Evolutionary conservation across 345 rosid genomes (phyloP).

Genomic region (Pugionium dolabratum): DNA sequence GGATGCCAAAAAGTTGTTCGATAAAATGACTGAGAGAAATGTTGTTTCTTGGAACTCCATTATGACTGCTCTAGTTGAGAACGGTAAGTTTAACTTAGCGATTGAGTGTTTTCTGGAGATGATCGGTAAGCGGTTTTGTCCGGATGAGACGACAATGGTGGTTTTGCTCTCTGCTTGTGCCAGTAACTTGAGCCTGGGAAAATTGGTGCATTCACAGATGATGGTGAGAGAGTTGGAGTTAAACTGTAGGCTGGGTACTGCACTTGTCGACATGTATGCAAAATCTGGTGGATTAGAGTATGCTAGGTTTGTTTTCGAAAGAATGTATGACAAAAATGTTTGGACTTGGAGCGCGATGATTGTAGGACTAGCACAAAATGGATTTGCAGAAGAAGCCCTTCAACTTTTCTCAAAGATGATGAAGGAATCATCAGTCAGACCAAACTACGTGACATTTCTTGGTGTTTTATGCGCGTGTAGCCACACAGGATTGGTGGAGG

Average conservation of each 20-base stretch:
- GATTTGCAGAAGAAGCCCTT: conserved; percentile 65
- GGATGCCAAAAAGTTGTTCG: conserved; percentile 66
- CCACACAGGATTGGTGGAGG: conserved; percentile 71
- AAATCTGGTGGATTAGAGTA: conserved; percentile 61
- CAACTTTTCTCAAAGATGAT: conserved; percentile 55
- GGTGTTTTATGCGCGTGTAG: conserved; percentile 87
- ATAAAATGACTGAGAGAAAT: conserved; percentile 62
- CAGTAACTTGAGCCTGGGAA: conserved; percentile 72
- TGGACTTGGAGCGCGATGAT: conserved; percentile 99
- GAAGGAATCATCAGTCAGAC: conserved; percentile 45
- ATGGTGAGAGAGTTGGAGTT: conserved; percentile 55
- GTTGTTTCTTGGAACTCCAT: conserved; percentile 82
- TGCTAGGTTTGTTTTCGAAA: conserved; percentile 55
- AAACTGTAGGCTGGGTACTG: conserved; percentile 70
- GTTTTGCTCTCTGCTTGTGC: conserved; percentile 59
- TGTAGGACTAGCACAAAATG: conserved; percentile 76
- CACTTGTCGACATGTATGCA: conserved; percentile 79
- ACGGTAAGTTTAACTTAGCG: conserved; percentile 44
- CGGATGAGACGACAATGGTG: conserved; percentile 78
- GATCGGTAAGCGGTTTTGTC: conserved; percentile 49
- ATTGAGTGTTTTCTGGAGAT: conserved; percentile 55
- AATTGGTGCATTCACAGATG: conserved; percentile 64
- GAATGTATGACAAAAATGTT: conserved; percentile 60
- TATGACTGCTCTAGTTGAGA: conserved; percentile 61
- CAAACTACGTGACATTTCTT: conserved; percentile 81